A percentile compares a stretch with the other conserved stretches of the same genome.
Evolutionary conservation across 2,329 filamentous ascomycete genomes (phyloP).

Genomic region (Emydomyces testavorans): DNA sequence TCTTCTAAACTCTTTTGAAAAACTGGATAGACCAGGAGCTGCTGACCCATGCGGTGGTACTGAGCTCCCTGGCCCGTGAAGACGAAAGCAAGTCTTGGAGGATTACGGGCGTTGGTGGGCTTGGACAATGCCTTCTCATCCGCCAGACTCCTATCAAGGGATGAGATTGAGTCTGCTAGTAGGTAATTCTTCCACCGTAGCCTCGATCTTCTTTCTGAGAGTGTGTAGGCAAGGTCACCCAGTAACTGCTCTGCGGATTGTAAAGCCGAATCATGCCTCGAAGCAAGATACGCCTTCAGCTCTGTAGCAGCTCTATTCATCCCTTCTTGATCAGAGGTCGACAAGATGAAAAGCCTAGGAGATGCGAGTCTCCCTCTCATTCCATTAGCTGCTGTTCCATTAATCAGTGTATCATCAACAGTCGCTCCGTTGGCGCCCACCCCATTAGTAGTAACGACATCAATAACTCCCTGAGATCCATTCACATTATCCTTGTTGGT

Average conservation of each 20-base stretch:
- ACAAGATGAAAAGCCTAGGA: constrained; percentile 16
- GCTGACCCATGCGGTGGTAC: constrained; percentile 27
- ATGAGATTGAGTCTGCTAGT: constrained; percentile 4
- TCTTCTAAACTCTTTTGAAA: constrained; percentile 16
- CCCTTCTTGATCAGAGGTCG: constrained; percentile 3
- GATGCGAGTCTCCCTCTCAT: constrained; percentile 8
- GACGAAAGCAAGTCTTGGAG: constrained; percentile 24
- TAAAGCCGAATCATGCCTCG: not conserved
- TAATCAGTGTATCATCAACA: not conserved
- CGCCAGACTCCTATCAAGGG: not conserved
- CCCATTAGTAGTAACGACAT: not conserved
- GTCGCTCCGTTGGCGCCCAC: not conserved
- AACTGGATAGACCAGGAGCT: constrained; percentile 20
- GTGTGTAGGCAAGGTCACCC: constrained; percentile 11
- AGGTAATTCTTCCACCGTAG: constrained; percentile 10
- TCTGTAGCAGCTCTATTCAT: not conserved
- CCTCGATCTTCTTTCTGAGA: constrained; percentile 5
- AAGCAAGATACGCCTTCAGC: not conserved
- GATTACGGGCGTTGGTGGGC: constrained; percentile 15
- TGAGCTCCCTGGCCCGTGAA: constrained; percentile 34
- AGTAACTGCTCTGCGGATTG: not conserved
- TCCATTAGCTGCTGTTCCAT: constrained; percentile 2
- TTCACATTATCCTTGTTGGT: not conserved
- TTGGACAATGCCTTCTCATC: constrained; percentile 14
- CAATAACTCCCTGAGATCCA: not conserved